Conservation (phyloP, 345 rosid genomes). For the Eucalyptus albens region DNA sequence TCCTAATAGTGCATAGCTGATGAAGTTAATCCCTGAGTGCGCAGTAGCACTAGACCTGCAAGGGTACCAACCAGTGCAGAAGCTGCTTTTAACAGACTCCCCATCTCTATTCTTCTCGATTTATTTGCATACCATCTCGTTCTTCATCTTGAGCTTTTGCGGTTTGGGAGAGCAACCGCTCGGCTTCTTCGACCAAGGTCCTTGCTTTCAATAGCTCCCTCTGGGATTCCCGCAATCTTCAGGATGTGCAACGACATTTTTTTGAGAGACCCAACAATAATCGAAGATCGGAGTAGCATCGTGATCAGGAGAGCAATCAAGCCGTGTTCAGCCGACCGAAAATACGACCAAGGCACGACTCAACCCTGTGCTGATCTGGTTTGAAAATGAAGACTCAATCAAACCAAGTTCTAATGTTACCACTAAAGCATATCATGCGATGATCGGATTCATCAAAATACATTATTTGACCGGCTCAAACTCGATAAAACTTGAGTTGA, state of each 20-base stretch:
- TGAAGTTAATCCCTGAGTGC: background rate
- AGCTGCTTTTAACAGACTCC: slow-evolving; percentile 70
- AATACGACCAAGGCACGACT: too few species aligned
- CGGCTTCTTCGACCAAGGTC: slow-evolving; percentile 70
- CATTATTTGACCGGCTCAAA: too few species aligned
- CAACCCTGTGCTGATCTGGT: too few species aligned
- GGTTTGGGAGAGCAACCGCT: slow-evolving; percentile 24
- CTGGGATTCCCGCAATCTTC: slow-evolving; percentile 69
- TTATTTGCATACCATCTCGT: slow-evolving; percentile 1
- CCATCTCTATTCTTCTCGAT: slow-evolving; percentile 50
- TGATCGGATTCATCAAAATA: too few species aligned
- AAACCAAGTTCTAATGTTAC: too few species aligned
- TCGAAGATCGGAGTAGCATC: background rate
- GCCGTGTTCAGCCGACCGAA: too few species aligned
- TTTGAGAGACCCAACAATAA: background rate
- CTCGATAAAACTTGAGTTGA: too few species aligned
- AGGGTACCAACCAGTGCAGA: slow-evolving; percentile 46
- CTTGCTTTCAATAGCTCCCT: slow-evolving; percentile 56
- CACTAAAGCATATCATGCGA: too few species aligned
- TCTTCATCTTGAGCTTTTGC: background rate
- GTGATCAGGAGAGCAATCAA: background rate
- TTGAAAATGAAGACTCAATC: too few species aligned
- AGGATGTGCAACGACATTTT: background rate
- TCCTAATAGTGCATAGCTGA: slow-evolving; percentile 74
- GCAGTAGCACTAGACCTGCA: slow-evolving; percentile 15